Percentiles rank a stretch among this genome's conserved stretches.
These are phyloP conservation scores for Castanea mollissima DNA, from an alignment of 306 rosid species.

Conservation along the genomic window DNA sequence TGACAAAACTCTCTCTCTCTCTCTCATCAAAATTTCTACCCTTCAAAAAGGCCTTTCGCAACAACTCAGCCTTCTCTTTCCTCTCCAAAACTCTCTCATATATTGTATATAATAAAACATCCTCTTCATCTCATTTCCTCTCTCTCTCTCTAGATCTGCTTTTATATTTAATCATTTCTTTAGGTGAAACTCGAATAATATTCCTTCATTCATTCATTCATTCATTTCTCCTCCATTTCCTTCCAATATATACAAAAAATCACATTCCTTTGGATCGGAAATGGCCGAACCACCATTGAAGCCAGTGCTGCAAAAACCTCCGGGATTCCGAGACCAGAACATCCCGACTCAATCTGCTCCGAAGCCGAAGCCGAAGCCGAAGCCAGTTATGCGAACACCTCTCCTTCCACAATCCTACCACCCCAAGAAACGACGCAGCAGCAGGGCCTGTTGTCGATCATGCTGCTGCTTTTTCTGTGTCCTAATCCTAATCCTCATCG, in stretches of 20 bases:
- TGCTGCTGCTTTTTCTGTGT: constrained; percentile 54
- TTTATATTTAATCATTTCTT: too few relatives aligned
- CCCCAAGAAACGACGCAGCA: constrained; percentile 26
- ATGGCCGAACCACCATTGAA: constrained; percentile 42
- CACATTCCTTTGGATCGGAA: not conserved
- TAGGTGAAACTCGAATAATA: too few relatives aligned
- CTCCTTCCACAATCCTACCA: constrained; percentile 41
- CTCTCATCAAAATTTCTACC: too few relatives aligned
- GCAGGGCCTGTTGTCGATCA: constrained; percentile 34
- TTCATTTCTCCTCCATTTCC: too few relatives aligned
- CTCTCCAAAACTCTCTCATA: too few relatives aligned
- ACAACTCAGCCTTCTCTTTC: too few relatives aligned
- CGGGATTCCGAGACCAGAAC: constrained; percentile 49
- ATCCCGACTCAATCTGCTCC: constrained; percentile 4
- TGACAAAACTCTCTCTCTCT: constrained; percentile 3
- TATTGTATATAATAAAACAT: too few relatives aligned
- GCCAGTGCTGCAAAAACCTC: constrained; percentile 69
- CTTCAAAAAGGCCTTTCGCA: too few relatives aligned
- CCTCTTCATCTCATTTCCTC: too few relatives aligned
- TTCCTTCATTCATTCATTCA: too few relatives aligned
- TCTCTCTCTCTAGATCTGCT: too few relatives aligned
- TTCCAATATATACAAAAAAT: too few relatives aligned
- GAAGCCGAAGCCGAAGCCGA: constrained; percentile 13
- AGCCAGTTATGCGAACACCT: constrained; percentile 31
- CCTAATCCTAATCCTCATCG: constrained; percentile 34